A percentile compares a stretch with the other conserved stretches of the same genome.
Evolutionary conservation across 2,329 filamentous ascomycete genomes (phyloP).

Genomic region (Trichophyton verrucosum): DNA sequence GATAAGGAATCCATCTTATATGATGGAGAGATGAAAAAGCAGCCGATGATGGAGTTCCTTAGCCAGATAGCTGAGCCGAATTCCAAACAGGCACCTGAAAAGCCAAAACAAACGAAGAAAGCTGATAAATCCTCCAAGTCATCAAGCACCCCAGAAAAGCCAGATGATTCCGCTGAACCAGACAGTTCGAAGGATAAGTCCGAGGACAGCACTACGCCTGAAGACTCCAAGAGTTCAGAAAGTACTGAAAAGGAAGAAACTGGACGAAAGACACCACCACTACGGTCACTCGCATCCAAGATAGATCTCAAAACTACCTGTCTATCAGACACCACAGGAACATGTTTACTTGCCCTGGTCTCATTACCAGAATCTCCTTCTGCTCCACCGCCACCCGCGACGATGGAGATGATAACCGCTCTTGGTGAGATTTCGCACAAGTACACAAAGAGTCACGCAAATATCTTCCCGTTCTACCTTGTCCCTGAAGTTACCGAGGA

Average conservation of each 20-base stretch:
- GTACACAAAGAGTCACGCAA: slow-evolving; percentile 51
- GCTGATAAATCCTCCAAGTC: slow-evolving; percentile 34
- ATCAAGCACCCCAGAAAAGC: slow-evolving; percentile 39
- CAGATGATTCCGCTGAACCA: slow-evolving; percentile 15
- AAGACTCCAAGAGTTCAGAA: slow-evolving; percentile 1
- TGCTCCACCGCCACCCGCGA: slow-evolving; percentile 32
- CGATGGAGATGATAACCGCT: slow-evolving; percentile 45
- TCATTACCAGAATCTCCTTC: slow-evolving; percentile 42
- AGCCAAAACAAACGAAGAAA: slow-evolving; percentile 20
- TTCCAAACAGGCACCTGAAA: slow-evolving; percentile 52
- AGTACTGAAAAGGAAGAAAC: slow-evolving; percentile 21
- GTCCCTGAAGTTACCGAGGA: slow-evolving; percentile 53
- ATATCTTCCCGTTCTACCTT: slow-evolving; percentile 72
- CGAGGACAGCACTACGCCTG: slow-evolving; percentile 3
- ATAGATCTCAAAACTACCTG: slow-evolving; percentile 59
- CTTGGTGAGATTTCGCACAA: slow-evolving; percentile 67
- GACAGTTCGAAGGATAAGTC: background rate
- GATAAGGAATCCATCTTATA: slow-evolving; percentile 59
- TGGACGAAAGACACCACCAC: slow-evolving; percentile 43
- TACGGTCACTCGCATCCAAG: slow-evolving; percentile 52
- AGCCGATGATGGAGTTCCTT: slow-evolving; percentile 67
- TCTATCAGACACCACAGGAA: slow-evolving; percentile 61
- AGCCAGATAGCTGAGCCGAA: slow-evolving; percentile 68
- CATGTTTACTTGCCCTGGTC: slow-evolving; percentile 68
- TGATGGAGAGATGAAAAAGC: slow-evolving; percentile 74